These are phyloP conservation scores for Trichomonascus vanleenenianus DNA, from an alignment of 805 yeast genomes.

Conservation along the genomic window DNA sequence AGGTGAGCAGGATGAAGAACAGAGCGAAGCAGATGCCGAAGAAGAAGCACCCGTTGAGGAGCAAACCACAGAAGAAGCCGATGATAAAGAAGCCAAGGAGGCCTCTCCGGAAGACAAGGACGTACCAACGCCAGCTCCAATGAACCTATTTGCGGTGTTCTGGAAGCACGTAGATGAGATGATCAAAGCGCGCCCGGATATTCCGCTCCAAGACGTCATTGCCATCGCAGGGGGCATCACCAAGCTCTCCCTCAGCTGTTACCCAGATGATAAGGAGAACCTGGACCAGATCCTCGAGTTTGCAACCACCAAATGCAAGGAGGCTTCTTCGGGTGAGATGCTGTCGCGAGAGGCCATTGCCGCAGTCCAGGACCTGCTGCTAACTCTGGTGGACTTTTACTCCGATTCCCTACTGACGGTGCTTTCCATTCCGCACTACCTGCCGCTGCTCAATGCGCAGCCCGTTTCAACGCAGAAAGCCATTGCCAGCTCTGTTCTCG, in stretches of 20 bases:
- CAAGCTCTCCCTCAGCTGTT: slow-evolving; percentile 56
- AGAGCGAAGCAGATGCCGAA: slow-evolving; percentile 3
- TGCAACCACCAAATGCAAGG: slow-evolving; percentile 30
- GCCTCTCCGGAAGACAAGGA: slow-evolving; percentile 4
- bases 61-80: slow-evolving; percentile 4
- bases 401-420: slow-evolving; percentile 24
- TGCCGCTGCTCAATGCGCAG: slow-evolving; percentile 47
- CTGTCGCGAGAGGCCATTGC: slow-evolving; percentile 23
- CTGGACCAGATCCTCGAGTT: slow-evolving; percentile 55
- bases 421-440: slow-evolving; percentile 39
- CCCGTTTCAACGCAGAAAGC: slow-evolving; percentile 44
- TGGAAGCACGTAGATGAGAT: slow-evolving; percentile 57
- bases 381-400: slow-evolving; percentile 27
- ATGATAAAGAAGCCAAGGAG: slow-evolving; percentile 3
- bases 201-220: slow-evolving; percentile 60
- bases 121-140: slow-evolving; percentile 16
- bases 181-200: slow-evolving; percentile 49
- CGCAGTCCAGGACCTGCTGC: slow-evolving; percentile 27
- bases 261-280: slow-evolving; percentile 52
- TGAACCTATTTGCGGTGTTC: slow-evolving; percentile 51
- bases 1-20: slow-evolving; percentile 6
- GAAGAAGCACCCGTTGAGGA: slow-evolving; percentile 1
- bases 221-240: slow-evolving; percentile 59
- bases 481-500: slow-evolving; percentile 55
- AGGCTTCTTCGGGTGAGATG: slow-evolving; percentile 17